A percentile compares a stretch with the other conserved stretches of the same genome.
Conservation (phyloP, 768 basidiomycete genomes). For the Leccinum disarticulatum region DNA sequence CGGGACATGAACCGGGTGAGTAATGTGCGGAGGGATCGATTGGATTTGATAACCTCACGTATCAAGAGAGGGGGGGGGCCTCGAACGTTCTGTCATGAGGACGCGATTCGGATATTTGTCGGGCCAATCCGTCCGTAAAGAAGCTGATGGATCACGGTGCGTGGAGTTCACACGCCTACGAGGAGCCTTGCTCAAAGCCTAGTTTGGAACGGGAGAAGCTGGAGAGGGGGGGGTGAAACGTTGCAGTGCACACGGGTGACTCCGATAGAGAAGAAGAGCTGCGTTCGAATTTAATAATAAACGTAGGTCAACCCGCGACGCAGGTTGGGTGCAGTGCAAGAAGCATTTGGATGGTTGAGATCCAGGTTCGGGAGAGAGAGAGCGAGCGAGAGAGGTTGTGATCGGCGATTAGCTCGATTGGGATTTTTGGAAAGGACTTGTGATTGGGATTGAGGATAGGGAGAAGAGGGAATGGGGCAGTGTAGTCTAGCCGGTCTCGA, state of each 20-base stretch:
- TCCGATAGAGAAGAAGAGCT: constrained; percentile 8
- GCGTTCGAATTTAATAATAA: neutral
- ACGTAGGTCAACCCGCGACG: neutral
- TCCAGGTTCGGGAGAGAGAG: neutral
- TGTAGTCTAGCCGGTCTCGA: neutral
- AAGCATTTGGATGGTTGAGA: constrained; percentile 2
- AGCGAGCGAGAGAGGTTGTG: neutral
- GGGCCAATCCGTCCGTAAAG: neutral
- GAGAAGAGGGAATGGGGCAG: neutral
- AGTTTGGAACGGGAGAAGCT: neutral
- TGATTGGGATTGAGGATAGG: neutral
- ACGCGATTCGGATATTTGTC: neutral
- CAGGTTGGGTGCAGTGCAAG: constrained; percentile 6
- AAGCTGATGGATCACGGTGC: neutral
- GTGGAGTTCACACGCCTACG: neutral
- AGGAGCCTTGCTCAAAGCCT: neutral
- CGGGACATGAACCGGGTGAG: neutral
- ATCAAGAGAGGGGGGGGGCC: neutral
- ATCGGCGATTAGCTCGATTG: neutral
- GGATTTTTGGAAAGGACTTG: neutral
- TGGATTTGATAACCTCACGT: neutral
- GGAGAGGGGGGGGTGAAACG: neutral
- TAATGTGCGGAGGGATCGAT: neutral
- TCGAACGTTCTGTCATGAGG: neutral
- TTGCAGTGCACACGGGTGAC: constrained; percentile 2